phyloP scores from a whole-genome alignment of 129 eudicot species.

The Gnaphalium uliginosum region DNA sequence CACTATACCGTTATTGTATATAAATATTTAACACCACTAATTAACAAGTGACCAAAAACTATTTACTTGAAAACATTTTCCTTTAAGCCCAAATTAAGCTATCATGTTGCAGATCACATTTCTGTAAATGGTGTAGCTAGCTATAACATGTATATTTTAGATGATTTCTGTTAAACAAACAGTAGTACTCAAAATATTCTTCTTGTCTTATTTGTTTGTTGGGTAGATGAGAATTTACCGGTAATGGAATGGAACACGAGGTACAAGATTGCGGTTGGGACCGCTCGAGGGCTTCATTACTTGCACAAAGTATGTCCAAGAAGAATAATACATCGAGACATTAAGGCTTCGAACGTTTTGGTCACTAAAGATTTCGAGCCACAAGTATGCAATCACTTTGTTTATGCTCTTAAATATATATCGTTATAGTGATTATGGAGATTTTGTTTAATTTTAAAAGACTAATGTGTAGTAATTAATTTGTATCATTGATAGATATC shows the following conservation, averaged over 20 bases:
- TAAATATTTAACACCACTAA: neutral
- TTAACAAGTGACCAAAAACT: neutral
- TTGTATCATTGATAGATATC: constrained; percentile 54
- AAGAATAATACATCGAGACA: constrained; percentile 92
- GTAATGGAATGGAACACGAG: constrained; percentile 86
- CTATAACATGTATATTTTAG: neutral
- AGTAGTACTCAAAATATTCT: constrained; percentile 18
- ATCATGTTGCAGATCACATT: neutral
- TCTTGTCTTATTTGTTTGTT: constrained; percentile 24
- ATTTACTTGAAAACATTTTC: neutral
- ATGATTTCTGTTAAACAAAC: neutral
- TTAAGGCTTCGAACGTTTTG: constrained; percentile 81
- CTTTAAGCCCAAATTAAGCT: neutral
- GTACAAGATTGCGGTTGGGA: constrained; percentile 79
- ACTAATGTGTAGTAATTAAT: neutral
- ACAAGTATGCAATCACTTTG: constrained; percentile 44
- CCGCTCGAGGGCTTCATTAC: constrained; percentile 87
- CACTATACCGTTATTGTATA: neutral
- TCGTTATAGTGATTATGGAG: neutral
- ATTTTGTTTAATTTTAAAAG: neutral
- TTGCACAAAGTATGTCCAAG: constrained; percentile 94
- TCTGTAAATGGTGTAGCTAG: neutral
- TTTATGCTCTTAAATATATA: neutral
- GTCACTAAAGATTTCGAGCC: constrained; percentile 79
- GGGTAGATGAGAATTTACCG: constrained; percentile 64